These are phyloP conservation scores for Vanrija sp. DNA, from an alignment of 1,284 basidiomycete genomes.

Conservation along the genomic window DNA sequence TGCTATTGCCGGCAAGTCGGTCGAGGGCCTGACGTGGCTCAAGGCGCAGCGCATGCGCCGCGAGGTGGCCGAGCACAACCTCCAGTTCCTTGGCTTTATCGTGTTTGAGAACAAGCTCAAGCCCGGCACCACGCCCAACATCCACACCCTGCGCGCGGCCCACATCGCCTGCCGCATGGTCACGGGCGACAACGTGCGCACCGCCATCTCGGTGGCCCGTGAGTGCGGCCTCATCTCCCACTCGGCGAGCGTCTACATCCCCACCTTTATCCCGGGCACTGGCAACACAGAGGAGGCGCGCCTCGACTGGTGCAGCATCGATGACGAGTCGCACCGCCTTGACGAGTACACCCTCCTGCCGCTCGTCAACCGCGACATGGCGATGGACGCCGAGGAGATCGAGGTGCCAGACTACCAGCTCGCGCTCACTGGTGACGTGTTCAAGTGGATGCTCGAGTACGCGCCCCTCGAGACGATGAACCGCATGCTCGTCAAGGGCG, in stretches of 20 bases:
- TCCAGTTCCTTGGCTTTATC: conserved; percentile 91
- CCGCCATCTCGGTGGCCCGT: conserved; percentile 92
- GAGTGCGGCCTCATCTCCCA: conserved; percentile 89
- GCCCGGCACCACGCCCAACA: conserved; percentile 84
- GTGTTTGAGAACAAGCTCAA: conserved; percentile 99
- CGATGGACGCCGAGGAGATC: conserved; percentile 65
- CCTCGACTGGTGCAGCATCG: conserved; percentile 88
- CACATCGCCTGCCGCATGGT: conserved; percentile 97
- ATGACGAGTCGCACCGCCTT: conserved; percentile 79
- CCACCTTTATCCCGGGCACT: conserved; percentile 73
- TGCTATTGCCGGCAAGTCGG: conserved; percentile 93
- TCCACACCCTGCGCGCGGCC: conserved; percentile 80
- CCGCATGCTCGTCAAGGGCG: conserved; percentile 95
- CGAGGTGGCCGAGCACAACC: conserved; percentile 86
- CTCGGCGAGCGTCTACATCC: conserved; percentile 87
- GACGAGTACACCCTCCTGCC: conserved; percentile 87
- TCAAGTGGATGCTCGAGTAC: conserved; percentile 97
- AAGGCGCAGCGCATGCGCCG: conserved; percentile 95
- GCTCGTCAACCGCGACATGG: conserved; percentile 56
- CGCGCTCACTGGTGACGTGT: conserved; percentile 93
- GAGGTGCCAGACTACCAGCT: conserved; percentile 78
- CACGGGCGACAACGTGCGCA: conserved; percentile 95
- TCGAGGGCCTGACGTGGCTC: conserved; percentile 92
- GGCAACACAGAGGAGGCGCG: conserved; percentile 65
- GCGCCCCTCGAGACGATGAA: conserved; percentile 90